A percentile compares a stretch with the other conserved stretches of the same genome.
phyloP scores from a whole-genome alignment of 169 alveolate species.

The Plasmodium knowlesi region DNA sequence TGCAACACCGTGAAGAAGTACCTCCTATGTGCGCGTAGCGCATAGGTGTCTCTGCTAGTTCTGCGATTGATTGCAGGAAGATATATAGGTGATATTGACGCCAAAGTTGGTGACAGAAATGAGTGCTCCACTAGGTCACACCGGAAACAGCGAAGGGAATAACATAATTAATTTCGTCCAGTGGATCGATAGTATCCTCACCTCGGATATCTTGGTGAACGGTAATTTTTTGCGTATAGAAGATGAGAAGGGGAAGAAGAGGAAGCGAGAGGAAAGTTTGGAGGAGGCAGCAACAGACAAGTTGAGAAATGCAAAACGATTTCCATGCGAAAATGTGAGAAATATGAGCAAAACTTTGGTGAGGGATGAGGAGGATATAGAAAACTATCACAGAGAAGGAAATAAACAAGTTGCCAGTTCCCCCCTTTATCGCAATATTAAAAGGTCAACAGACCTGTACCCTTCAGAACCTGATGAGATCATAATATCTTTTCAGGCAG shows the following conservation, averaged over 20 bases:
- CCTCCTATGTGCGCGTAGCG: neutral
- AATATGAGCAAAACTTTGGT: neutral
- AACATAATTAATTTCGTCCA: conserved; percentile 18
- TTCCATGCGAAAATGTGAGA: neutral
- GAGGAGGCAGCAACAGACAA: neutral
- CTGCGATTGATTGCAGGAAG: neutral
- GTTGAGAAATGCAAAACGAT: neutral
- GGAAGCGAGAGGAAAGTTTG: conserved; percentile 6
- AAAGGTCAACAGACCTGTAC: neutral
- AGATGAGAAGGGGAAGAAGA: conserved; percentile 10
- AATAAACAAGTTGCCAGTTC: neutral
- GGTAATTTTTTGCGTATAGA: neutral
- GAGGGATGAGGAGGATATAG: neutral
- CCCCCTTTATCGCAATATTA: neutral
- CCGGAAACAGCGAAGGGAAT: neutral
- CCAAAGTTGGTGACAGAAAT: neutral
- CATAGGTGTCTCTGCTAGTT: neutral
- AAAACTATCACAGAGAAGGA: neutral
- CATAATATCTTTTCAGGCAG: neutral
- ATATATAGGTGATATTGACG: neutral
- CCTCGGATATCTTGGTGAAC: neutral
- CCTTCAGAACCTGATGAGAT: neutral
- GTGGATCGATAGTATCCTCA: conserved; percentile 27
- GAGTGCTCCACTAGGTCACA: neutral
- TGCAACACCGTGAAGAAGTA: neutral